These are phyloP conservation scores for Penicillium waksmanii DNA, from an alignment of 495 filamentous ascomycete genomes.

Conservation along the genomic window DNA sequence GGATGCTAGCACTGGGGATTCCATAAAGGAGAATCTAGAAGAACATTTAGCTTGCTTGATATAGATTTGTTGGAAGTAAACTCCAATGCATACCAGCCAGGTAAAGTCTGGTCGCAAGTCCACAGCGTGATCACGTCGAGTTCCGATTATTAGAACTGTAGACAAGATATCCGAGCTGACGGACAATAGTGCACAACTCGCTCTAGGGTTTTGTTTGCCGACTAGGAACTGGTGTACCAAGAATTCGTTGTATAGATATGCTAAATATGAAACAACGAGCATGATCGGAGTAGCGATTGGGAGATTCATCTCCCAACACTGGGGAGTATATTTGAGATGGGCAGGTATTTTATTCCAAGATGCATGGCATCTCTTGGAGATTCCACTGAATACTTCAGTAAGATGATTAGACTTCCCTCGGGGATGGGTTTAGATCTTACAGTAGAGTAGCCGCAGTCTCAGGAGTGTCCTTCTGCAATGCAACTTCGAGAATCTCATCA, in stretches of 20 bases:
- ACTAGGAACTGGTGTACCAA: conserved; percentile 49
- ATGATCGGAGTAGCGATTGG: conserved; percentile 35
- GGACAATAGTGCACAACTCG: conserved; percentile 38
- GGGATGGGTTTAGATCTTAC: conserved; percentile 11
- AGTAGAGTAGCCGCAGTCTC: conserved; percentile 32
- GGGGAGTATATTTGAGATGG: conserved; percentile 38
- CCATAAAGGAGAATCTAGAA: conserved; percentile 46
- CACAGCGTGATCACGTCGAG: conserved; percentile 44
- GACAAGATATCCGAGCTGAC: conserved; percentile 42
- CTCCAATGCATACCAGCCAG: conserved; percentile 21
- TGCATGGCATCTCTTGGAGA: conserved; percentile 39
- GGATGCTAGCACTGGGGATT: conserved; percentile 42
- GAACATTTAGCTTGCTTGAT: neutral
- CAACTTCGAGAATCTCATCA: conserved; percentile 63
- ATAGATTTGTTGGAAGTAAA: too few species aligned
- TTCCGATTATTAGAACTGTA: conserved; percentile 41
- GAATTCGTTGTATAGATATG: conserved; percentile 49
- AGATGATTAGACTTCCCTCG: too few species aligned
- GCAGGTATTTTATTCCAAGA: conserved; percentile 40
- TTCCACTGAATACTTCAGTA: conserved; percentile 29
- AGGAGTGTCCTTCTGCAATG: conserved; percentile 39
- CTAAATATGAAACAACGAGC: conserved; percentile 37
- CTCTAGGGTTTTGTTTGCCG: conserved; percentile 36
- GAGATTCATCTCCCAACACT: conserved; percentile 27
- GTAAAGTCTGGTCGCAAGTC: conserved; percentile 32